These are phyloP conservation scores for Akanthomyces muscarius DNA, from an alignment of 2,329 filamentous ascomycete genomes.

Conservation along the genomic window DNA sequence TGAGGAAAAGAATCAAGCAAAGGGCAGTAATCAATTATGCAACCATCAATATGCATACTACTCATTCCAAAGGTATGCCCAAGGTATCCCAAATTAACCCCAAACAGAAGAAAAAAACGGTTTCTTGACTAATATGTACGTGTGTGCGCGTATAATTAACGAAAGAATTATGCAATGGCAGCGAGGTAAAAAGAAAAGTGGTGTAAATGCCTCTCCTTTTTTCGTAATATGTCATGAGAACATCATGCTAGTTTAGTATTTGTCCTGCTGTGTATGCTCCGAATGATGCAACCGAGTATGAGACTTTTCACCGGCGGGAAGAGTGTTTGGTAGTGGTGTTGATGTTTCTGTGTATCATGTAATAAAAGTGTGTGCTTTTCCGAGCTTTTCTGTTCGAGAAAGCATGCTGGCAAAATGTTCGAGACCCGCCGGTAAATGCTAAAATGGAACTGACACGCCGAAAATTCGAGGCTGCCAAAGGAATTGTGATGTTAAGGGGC, in stretches of 20 bases:
- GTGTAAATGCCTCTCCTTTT: not conserved
- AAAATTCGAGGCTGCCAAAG: not conserved
- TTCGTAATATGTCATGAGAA: not conserved
- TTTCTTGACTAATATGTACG: not conserved
- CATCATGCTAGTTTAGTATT: not conserved
- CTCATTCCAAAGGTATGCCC: not conserved
- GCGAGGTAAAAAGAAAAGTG: not conserved
- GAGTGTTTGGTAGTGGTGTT: not conserved
- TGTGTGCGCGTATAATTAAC: not conserved
- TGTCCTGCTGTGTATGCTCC: conserved; percentile 10
- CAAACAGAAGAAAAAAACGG: not conserved
- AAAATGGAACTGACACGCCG: not conserved
- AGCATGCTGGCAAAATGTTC: not conserved
- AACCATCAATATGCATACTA: conserved; percentile 9
- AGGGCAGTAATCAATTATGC: not conserved
- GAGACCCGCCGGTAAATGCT: not conserved
- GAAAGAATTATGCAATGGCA: not conserved
- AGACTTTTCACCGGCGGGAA: not conserved
- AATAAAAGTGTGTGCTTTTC: not conserved
- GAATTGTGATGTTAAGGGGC: not conserved
- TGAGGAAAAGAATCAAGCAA: not conserved
- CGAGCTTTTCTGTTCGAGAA: not conserved
- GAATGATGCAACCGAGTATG: conserved; percentile 4
- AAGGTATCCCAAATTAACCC: not conserved
- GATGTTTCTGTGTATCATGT: not conserved